Base-by-base conservation (phyloP, 176 grass and related monocot genomes). In the Aegilops speltoides region DNA sequence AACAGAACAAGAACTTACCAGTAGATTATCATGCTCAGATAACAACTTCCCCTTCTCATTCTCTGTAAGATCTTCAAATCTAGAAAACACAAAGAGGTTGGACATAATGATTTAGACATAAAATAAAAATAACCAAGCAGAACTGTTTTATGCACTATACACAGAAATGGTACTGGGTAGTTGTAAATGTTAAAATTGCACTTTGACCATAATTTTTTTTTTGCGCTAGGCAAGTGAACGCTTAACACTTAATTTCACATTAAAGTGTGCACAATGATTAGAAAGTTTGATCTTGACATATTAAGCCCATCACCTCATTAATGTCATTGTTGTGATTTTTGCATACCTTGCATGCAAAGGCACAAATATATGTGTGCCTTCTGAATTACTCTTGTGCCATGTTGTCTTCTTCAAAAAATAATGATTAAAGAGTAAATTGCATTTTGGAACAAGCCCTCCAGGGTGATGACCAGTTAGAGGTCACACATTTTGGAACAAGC, bases 21-120 rank as follows among this genome's bases (percentile, higher is more conserved):
- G 81, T 37, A 93, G 75, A 87, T 78, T 60, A 29, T 61, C 59
- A 70, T 85, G 88, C 73, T 93, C 90, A 73, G 90, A 82, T 17
- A 89, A 78, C 31, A 98, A 78, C 69, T 68, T 84, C 33, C 86
- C 84, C 78, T 94, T 86, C 77, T 88, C 73, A 77, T 90, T 77
- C 56, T 82, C 60, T 60, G 83, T 57, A 75, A 90, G 63, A 59
- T 82, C 79, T 77, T 96, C 97, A 75, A 91, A 91, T 71, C 97
- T 98, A 83, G 69, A 84, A 17, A 87, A 83, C 90, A 90, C 13
- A 5, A 20, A 60, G n/a, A 62, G 13, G 34, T 83, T 80, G 76
- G 67, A 85, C 12, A 71, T 48, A 34, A 8, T 32, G 36, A 82
- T 15, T 76, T 36, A 10, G n/a, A 11, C 6, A 10, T 28, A 36